Conservation (phyloP, 2,329 filamentous ascomycete genomes). For the Sporothrix sp. region DNA sequence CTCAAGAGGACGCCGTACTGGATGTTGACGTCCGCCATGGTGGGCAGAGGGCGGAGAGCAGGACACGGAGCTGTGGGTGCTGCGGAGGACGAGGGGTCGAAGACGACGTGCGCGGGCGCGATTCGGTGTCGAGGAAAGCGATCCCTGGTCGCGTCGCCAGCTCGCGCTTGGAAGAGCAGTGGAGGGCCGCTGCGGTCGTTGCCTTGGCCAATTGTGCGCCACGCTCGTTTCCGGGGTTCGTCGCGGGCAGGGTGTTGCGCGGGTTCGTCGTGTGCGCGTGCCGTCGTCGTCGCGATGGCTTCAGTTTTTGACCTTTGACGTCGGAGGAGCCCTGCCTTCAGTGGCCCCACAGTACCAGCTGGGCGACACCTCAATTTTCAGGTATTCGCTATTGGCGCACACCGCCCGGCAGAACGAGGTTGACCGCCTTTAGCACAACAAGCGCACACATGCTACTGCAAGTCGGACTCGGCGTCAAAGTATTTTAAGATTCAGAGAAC, state of each 20-base stretch:
- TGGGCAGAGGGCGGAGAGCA: neutral
- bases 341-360: too few relatives aligned
- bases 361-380: constrained; percentile 16
- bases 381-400: neutral
- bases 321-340: constrained; percentile 6
- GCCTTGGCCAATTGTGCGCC: too few relatives aligned
- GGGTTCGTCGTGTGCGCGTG: too few relatives aligned
- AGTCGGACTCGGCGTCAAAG: too few relatives aligned
- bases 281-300: neutral
- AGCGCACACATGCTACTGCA: too few relatives aligned
- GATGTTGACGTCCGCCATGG: constrained; percentile 18
- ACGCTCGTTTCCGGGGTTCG: too few relatives aligned
- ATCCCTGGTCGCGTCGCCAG: neutral
- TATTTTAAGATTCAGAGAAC: too few relatives aligned
- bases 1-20: constrained; percentile 9
- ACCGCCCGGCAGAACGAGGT: constrained; percentile 13
- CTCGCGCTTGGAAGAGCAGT: neutral
- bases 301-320: neutral
- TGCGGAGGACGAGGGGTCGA: neutral
- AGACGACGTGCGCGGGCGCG: neutral
- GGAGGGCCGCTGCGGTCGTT: too few relatives aligned
- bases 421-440: constrained; percentile 11
- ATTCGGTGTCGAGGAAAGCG: neutral
- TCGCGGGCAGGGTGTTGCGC: too few relatives aligned
- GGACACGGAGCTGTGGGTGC: neutral